phyloP scores from a whole-genome alignment of 495 filamentous ascomycete species.

The Talaromyces ruber region DNA sequence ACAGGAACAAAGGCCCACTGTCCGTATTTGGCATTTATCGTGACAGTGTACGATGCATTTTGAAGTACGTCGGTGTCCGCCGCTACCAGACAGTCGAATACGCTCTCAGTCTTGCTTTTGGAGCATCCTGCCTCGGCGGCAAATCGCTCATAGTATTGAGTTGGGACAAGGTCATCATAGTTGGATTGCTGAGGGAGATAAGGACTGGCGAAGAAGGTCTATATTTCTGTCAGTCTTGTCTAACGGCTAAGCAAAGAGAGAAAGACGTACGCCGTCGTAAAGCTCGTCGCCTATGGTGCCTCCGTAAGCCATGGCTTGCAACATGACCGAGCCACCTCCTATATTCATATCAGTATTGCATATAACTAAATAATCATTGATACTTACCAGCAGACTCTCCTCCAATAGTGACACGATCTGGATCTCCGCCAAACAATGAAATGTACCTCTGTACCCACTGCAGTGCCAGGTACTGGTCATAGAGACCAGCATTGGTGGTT shows the following conservation, averaged over 20 bases:
- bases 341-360: neutral
- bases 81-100: slow-evolving; percentile 47
- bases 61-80: slow-evolving; percentile 43
- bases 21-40: slow-evolving; percentile 29
- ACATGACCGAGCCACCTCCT: slow-evolving; percentile 39
- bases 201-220: slow-evolving; percentile 44
- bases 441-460: slow-evolving; percentile 40
- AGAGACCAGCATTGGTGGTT: slow-evolving; percentile 31
- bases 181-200: slow-evolving; percentile 41
- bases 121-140: slow-evolving; percentile 42
- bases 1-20: slow-evolving; percentile 58
- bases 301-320: slow-evolving; percentile 42
- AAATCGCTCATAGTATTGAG: slow-evolving; percentile 47
- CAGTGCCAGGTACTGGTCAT: slow-evolving; percentile 26
- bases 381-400: slow-evolving; percentile 30
- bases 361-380: neutral
- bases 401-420: slow-evolving; percentile 23
- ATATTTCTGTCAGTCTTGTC: slow-evolving; percentile 9
- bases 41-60: slow-evolving; percentile 45
- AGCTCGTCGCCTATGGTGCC: slow-evolving; percentile 22
- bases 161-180: slow-evolving; percentile 43
- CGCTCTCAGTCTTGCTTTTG: slow-evolving; percentile 15
- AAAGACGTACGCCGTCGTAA: slow-evolving; percentile 15
- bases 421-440: slow-evolving; percentile 31
- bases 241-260: neutral